Evolutionary conservation across 2,329 filamentous ascomycete species (phyloP).

Genomic region (Cladosporium sp.): DNA sequence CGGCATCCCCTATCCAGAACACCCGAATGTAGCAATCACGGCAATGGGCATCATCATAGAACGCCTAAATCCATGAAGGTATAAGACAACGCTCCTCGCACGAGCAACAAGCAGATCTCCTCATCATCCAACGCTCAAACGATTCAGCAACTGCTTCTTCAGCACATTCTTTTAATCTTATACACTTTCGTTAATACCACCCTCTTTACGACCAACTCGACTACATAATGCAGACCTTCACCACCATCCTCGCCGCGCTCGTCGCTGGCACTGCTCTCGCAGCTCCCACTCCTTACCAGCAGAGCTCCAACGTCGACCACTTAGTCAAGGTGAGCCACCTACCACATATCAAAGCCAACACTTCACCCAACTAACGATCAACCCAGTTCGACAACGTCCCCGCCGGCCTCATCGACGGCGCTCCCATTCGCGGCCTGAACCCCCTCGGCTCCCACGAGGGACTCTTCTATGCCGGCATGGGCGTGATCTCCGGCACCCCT

Average conservation of each 20-base stretch:
- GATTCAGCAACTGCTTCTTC: constrained; percentile 18
- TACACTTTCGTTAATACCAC: constrained; percentile 10
- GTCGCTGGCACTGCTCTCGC: constrained; percentile 18
- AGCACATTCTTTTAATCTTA: neutral
- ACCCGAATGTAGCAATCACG: neutral
- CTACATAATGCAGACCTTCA: constrained; percentile 17
- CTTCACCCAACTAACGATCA: neutral
- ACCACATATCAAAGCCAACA: neutral
- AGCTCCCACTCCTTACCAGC: constrained; percentile 17
- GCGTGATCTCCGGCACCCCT: constrained; percentile 17
- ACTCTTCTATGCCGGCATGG: constrained; percentile 21
- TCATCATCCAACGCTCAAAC: constrained; percentile 11
- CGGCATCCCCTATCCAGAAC: constrained; percentile 5
- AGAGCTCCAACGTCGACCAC: constrained; percentile 5
- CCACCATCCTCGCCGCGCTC: constrained; percentile 10
- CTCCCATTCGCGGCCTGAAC: constrained; percentile 15
- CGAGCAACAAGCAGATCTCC: neutral
- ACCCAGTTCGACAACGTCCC: constrained; percentile 17
- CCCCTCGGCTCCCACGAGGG: constrained; percentile 18
- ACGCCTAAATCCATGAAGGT: neutral
- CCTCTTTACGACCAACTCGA: constrained; percentile 11
- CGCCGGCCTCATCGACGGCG: constrained; percentile 17
- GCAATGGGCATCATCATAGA: neutral
- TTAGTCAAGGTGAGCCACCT: constrained; percentile 8
- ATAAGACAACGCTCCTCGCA: constrained; percentile 11